phyloP scores from a whole-genome alignment of 371 early-diverging fungal species.

The Rhizopus microsporus region DNA sequence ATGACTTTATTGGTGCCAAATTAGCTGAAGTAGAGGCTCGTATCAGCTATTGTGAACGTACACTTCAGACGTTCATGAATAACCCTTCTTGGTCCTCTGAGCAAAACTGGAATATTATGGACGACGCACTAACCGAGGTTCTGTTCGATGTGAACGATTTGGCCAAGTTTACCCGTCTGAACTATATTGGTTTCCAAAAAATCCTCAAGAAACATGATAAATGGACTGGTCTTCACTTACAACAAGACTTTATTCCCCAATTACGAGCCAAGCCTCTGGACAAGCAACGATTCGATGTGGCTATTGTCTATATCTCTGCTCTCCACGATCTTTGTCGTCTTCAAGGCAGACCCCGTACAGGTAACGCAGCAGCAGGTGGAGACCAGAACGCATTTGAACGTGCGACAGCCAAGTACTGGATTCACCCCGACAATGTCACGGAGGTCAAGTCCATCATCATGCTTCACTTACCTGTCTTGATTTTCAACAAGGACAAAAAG shows the following conservation, averaged over 20 bases:
- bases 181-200: constrained; percentile 93
- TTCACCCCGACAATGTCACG: constrained; percentile 95
- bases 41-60: constrained; percentile 67
- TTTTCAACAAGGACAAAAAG: constrained; percentile 60
- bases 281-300: constrained; percentile 35
- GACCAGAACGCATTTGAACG: constrained; percentile 32
- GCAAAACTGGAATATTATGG: constrained; percentile 52
- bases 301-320: constrained; percentile 31
- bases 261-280: constrained; percentile 30
- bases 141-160: constrained; percentile 81
- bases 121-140: constrained; percentile 30
- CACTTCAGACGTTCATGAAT: constrained; percentile 25
- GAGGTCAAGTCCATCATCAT: constrained; percentile 91
- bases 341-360: constrained; percentile 26
- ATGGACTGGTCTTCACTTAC: constrained; percentile 24
- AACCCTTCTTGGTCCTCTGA: constrained; percentile 33
- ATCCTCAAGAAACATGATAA: constrained; percentile 93
- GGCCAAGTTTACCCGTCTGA: constrained; percentile 87
- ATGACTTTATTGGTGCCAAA: constrained; percentile 53
- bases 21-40: constrained; percentile 80
- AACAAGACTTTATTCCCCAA: constrained; percentile 23
- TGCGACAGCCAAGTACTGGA: constrained; percentile 80
- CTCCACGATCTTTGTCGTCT: constrained; percentile 30
- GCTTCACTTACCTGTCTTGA: constrained; percentile 90
- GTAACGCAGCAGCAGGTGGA: constrained; percentile 27